Evolutionary conservation across 371 early-diverging fungal genomes (phyloP).

Genomic region (Mortierella sp.): DNA sequence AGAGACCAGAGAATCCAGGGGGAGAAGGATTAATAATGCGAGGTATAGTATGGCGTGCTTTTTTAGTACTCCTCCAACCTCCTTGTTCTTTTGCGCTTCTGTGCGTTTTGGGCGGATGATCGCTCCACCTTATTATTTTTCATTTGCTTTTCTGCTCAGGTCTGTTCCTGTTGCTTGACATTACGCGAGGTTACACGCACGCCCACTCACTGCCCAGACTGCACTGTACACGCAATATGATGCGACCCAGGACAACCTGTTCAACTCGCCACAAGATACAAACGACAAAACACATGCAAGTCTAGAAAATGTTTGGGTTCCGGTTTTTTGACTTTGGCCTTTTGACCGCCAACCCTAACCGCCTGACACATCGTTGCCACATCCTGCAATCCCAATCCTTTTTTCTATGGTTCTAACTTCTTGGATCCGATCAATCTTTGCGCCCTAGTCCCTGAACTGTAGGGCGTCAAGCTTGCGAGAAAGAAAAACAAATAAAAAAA

Average conservation of each 20-base stretch:
- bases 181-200: not conserved
- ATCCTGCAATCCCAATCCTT: not conserved
- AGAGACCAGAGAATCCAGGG: not conserved
- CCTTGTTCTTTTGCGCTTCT: not conserved
- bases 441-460: not conserved
- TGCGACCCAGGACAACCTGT: not conserved
- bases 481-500: not conserved
- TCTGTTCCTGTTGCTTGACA: not conserved
- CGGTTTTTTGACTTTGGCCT: slow-evolving; percentile 6
- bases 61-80: slow-evolving; percentile 20
- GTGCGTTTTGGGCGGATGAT: not conserved
- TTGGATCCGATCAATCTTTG: not conserved
- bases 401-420: not conserved
- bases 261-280: not conserved
- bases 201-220: not conserved
- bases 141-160: not conserved
- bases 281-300: not conserved
- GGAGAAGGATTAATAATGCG: slow-evolving; percentile 6
- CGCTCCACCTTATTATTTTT: not conserved
- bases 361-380: not conserved
- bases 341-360: not conserved
- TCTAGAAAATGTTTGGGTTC: not conserved
- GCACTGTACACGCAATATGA: not conserved
- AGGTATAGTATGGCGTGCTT: slow-evolving; percentile 23
- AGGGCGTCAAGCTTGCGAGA: not conserved